A percentile compares a stretch with the other conserved stretches of the same genome.
Conservation (phyloP, 2,329 filamentous ascomycete species). For the Graphium sp. region DNA sequence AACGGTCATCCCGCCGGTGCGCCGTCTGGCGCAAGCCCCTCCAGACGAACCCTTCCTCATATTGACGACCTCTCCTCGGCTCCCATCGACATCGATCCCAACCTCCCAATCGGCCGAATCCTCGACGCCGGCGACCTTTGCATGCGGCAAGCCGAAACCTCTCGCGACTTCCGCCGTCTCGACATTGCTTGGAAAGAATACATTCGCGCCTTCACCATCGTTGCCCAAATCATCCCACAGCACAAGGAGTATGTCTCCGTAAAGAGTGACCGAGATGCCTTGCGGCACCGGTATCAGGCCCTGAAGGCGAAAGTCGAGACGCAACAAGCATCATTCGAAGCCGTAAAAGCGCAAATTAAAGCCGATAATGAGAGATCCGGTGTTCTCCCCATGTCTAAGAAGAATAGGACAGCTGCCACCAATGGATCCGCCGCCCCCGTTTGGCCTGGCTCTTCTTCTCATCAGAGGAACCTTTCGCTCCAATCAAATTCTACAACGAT, state of each 20-base stretch:
- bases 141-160: conserved; percentile 42
- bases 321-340: conserved; percentile 31
- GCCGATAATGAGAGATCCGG: conserved; percentile 47
- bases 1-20: conserved; percentile 8
- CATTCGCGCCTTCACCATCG: conserved; percentile 64
- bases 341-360: conserved; percentile 42
- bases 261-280: conserved; percentile 32
- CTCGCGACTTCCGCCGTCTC: conserved; percentile 45
- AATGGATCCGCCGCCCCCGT: no score
- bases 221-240: conserved; percentile 56
- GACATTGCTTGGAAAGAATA: conserved; percentile 74
- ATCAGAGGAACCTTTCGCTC: no score
- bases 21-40: conserved; percentile 1
- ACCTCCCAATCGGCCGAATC: conserved; percentile 33
- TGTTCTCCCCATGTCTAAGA: conserved; percentile 22
- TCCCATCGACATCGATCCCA: conserved; percentile 25
- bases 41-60: conserved; percentile 23
- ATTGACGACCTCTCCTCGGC: conserved; percentile 34
- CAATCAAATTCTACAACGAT: no score
- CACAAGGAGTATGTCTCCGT: conserved; percentile 60
- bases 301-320: conserved; percentile 32
- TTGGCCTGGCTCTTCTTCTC: no score
- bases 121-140: conserved; percentile 33
- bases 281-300: conserved; percentile 27
- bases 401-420: no score